Evolutionary conservation across 208 protist genomes (phyloP).

Genomic region (Balamuthia mandrillaris): DNA sequence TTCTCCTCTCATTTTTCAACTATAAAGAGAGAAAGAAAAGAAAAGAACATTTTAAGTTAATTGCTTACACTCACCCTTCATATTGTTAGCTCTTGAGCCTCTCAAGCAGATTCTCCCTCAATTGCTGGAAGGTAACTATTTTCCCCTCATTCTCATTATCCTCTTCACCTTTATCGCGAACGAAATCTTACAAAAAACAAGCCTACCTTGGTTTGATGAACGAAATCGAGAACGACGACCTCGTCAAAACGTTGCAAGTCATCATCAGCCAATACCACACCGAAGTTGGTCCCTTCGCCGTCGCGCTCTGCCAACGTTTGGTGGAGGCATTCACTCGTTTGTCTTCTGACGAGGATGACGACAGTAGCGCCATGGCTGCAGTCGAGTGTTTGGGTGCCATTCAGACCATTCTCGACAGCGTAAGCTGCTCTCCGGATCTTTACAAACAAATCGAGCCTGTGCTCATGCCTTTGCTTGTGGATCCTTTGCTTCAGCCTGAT

Average conservation of each 20-base stretch:
- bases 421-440: not conserved
- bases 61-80: too few species aligned
- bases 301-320: not conserved
- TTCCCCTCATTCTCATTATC: not conserved
- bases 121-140: not conserved
- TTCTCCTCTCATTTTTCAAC: too few species aligned
- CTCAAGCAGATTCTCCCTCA: not conserved
- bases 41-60: too few species aligned
- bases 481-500: not conserved
- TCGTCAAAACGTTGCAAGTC: conserved; percentile 1
- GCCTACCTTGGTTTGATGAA: conserved; percentile 3
- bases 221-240: conserved; percentile 17
- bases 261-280: not conserved
- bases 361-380: not conserved
- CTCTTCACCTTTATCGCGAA: not conserved
- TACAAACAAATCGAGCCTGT: not conserved
- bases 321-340: not conserved
- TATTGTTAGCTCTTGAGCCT: not conserved
- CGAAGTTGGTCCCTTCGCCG: not conserved
- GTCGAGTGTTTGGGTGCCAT: conserved; percentile 5
- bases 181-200: not conserved
- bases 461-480: not conserved
- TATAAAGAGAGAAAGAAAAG: too few species aligned
- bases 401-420: conserved; percentile 11
- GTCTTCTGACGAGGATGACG: not conserved